Percentiles rank a stretch among this genome's conserved stretches.
These are phyloP conservation scores for Zanthoxylum bungeanum DNA, from an alignment of 345 rosid genomes.

Conservation along the genomic window DNA sequence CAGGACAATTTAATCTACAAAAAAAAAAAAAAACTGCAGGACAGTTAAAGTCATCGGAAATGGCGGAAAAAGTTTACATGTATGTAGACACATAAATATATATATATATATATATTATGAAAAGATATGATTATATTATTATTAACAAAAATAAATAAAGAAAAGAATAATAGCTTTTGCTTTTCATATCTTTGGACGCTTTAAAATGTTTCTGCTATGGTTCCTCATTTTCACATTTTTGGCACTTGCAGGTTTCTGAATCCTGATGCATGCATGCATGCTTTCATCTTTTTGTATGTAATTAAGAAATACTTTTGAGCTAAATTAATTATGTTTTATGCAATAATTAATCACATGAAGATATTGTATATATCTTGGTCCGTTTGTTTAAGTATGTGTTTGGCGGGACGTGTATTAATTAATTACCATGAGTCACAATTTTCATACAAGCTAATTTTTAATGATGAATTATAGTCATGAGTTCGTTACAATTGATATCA, in stretches of 20 bases:
- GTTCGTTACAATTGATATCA: too few species aligned
- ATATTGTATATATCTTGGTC: too few species aligned
- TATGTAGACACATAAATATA: neutral
- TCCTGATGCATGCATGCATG: neutral
- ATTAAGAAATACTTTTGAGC: too few species aligned
- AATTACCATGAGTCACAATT: too few species aligned
- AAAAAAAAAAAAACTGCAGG: too few species aligned
- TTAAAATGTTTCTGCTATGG: neutral
- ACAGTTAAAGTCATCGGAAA: conserved; percentile 13
- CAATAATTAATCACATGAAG: too few species aligned
- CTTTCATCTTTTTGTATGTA: neutral
- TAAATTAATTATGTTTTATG: too few species aligned
- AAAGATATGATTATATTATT: conserved; percentile 7
- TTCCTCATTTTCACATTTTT: neutral
- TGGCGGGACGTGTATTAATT: too few species aligned
- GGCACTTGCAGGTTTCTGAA: neutral
- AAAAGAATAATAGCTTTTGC: neutral
- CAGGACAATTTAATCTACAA: too few species aligned
- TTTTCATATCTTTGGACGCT: conserved; percentile 2
- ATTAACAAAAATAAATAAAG: neutral
- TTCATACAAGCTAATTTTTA: too few species aligned
- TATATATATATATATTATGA: neutral
- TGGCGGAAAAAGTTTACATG: neutral
- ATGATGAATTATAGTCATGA: too few species aligned
- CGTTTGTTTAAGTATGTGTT: too few species aligned